Evolutionary conservation across 345 rosid genomes (phyloP).

Genomic region (Lagerstroemia speciosa): DNA sequence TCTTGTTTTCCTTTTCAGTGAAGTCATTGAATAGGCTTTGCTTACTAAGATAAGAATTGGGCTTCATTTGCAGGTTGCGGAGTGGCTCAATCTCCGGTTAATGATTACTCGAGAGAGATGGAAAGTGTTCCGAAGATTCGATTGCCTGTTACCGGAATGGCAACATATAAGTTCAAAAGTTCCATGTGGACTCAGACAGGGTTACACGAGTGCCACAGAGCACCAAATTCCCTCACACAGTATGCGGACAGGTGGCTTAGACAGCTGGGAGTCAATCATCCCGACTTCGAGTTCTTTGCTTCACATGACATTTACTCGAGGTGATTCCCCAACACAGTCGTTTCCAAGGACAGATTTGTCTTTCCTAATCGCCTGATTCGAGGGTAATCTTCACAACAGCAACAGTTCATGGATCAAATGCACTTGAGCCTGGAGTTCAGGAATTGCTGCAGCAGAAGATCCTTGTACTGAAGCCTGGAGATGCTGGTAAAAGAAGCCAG

Average conservation of each 20-base stretch:
- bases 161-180: constrained; percentile 71
- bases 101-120: constrained; percentile 21
- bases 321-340: constrained; percentile 8
- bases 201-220: constrained; percentile 33
- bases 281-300: constrained; percentile 72
- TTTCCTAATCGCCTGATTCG: background rate
- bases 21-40: background rate
- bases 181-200: constrained; percentile 65
- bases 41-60: background rate
- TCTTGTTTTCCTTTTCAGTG: constrained; percentile 10
- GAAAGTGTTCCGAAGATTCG: constrained; percentile 29
- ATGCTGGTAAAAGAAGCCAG: background rate
- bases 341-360: background rate
- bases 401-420: background rate
- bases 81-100: constrained; percentile 17
- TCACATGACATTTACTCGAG: constrained; percentile 26
- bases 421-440: background rate
- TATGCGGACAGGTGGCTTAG: constrained; percentile 63
- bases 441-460: background rate
- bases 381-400: background rate
- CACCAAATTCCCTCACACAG: constrained; percentile 38
- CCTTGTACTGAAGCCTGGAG: background rate
- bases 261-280: constrained; percentile 54
- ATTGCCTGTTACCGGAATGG: constrained; percentile 71
- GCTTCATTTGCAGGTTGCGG: constrained; percentile 22